phyloP scores from a whole-genome alignment of 2,329 filamentous ascomycete genomes.

The Pseudogymnoascus sp. region DNA sequence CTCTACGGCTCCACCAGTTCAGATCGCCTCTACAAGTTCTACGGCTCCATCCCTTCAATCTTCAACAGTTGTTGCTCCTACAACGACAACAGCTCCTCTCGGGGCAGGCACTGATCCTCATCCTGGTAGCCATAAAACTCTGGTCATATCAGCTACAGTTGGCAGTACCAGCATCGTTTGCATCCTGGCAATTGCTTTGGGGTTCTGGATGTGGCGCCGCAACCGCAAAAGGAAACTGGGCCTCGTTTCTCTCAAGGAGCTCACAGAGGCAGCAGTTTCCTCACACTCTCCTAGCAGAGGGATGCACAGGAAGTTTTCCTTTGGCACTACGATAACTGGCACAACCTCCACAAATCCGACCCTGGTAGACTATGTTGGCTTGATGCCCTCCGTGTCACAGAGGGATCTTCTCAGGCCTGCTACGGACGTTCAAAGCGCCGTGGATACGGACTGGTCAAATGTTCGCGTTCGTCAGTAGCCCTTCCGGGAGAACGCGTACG shows the following conservation, averaged over 20 bases:
- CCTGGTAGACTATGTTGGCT: background rate
- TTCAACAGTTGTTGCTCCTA: background rate
- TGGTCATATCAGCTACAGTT: background rate
- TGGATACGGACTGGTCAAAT: background rate
- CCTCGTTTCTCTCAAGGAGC: background rate
- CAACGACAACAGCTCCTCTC: background rate
- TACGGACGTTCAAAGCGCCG: background rate
- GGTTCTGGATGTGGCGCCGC: background rate
- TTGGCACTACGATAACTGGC: background rate
- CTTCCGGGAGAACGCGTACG: background rate
- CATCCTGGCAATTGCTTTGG: background rate
- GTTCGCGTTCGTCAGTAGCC: background rate
- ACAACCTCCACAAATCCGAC: background rate
- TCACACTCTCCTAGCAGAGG: background rate
- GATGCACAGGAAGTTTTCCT: background rate
- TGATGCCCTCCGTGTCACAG: background rate
- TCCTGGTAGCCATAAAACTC: background rate
- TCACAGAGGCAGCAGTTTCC: background rate
- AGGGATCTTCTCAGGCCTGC: background rate
- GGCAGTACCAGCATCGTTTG: background rate
- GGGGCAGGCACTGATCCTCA: background rate
- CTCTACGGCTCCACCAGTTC: background rate
- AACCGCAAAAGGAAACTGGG: background rate
- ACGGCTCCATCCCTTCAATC: background rate
- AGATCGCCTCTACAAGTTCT: background rate